phyloP scores from a whole-genome alignment of 768 basidiomycete genomes.

The Hypholoma fasciculare region DNA sequence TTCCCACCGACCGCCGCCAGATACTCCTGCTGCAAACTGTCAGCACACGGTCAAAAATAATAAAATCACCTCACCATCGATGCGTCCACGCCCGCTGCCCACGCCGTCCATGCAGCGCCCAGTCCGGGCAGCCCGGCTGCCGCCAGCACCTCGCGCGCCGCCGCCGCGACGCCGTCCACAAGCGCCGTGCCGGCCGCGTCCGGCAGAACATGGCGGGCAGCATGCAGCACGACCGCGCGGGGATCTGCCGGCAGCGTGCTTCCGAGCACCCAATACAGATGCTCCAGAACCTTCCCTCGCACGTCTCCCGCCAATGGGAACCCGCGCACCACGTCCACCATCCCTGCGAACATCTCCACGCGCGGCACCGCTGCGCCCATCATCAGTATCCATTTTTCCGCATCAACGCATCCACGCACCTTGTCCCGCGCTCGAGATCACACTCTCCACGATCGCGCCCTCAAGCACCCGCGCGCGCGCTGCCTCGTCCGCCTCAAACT shows the following conservation, averaged over 20 bases:
- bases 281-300: conserved; percentile 36
- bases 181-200: conserved; percentile 31
- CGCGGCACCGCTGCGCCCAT: conserved; percentile 37
- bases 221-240: conserved; percentile 35
- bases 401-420: conserved; percentile 39
- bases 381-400: conserved; percentile 5
- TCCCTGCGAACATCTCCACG: conserved; percentile 39
- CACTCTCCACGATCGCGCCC: conserved; percentile 78
- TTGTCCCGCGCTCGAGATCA: conserved; percentile 73
- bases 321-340: conserved; percentile 36
- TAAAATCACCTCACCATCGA: conserved; percentile 42
- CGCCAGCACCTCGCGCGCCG: conserved; percentile 39
- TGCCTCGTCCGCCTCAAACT: conserved; percentile 41
- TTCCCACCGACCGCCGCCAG: conserved; percentile 36
- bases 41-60: conserved; percentile 38
- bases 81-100: conserved; percentile 42
- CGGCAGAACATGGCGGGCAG: conserved; percentile 29
- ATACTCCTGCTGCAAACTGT: conserved; percentile 57
- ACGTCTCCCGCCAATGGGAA: conserved; percentile 36
- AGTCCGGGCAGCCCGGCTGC: conserved; percentile 13
- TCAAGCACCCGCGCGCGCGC: conserved; percentile 71
- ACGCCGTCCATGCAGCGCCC: conserved; percentile 46
- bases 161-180: conserved; percentile 36
- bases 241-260: conserved; percentile 32
- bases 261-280: conserved; percentile 37